Conservation (phyloP, 805 yeast genomes). For the Ogataea populi-albae region DNA sequence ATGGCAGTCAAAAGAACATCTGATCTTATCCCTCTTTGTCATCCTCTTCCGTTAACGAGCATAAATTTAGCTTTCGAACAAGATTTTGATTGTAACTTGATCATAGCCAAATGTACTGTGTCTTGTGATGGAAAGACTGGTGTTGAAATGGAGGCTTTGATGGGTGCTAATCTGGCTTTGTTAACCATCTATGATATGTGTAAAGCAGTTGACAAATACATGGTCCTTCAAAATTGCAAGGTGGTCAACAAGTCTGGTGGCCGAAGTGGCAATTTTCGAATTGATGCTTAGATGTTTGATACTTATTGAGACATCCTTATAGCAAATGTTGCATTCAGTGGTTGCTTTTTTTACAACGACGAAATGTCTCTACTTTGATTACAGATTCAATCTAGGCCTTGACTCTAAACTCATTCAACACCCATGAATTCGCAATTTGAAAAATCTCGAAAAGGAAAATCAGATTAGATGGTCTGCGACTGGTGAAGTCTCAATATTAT, state of each 20-base stretch:
- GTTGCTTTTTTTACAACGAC: too few relatives aligned
- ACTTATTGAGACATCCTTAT: too few relatives aligned
- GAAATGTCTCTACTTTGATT: too few relatives aligned
- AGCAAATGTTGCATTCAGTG: too few relatives aligned
- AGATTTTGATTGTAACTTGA: slow-evolving; percentile 13
- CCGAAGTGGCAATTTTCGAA: slow-evolving; percentile 27
- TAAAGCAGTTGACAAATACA: slow-evolving; percentile 51
- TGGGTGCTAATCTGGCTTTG: slow-evolving; percentile 43
- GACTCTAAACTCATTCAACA: too few relatives aligned
- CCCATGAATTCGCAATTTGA: too few relatives aligned
- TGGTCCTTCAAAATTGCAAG: slow-evolving; percentile 38
- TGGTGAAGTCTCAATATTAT: too few relatives aligned
- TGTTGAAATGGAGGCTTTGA: slow-evolving; percentile 56
- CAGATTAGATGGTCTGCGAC: too few relatives aligned
- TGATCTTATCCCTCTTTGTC: slow-evolving; percentile 49
- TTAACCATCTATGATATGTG: slow-evolving; percentile 58
- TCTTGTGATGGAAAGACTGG: slow-evolving; percentile 52
- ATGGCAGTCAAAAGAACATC: slow-evolving; percentile 50
- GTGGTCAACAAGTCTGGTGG: slow-evolving; percentile 47
- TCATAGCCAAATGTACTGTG: slow-evolving; percentile 38
- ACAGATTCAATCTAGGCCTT: too few relatives aligned
- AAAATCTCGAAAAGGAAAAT: too few relatives aligned
- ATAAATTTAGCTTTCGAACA: slow-evolving; percentile 35
- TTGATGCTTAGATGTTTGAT: slow-evolving; percentile 1
- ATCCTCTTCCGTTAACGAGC: slow-evolving; percentile 43